phyloP scores from a whole-genome alignment of 1,284 basidiomycete species.

The Pyrrhoderma lamaoense region DNA sequence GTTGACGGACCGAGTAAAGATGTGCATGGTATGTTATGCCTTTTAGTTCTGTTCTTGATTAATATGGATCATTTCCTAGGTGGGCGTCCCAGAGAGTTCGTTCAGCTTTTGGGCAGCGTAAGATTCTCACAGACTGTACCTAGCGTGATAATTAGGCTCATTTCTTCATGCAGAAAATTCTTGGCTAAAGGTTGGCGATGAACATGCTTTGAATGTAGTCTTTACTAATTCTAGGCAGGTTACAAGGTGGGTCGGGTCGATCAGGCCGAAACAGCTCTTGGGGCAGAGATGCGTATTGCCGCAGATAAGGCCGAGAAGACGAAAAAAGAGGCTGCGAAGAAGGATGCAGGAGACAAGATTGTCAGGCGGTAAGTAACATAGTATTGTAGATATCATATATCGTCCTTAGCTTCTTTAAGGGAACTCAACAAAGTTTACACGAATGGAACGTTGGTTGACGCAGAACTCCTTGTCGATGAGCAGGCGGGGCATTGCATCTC shows the following conservation, averaged over 20 bases:
- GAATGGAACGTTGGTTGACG: constrained; percentile 93
- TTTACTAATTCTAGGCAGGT: constrained; percentile 35
- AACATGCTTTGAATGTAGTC: constrained; percentile 4
- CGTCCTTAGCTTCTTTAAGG: constrained; percentile 35
- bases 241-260: constrained; percentile 98
- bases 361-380: constrained; percentile 50
- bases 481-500: constrained; percentile 94
- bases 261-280: constrained; percentile 90
- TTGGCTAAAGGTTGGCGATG: constrained; percentile 59
- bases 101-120: constrained; percentile 92
- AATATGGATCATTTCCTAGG: constrained; percentile 36
- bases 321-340: constrained; percentile 28
- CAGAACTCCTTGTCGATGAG: constrained; percentile 83
- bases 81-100: constrained; percentile 91
- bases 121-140: constrained; percentile 27
- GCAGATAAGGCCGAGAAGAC: constrained; percentile 52
- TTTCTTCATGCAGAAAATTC: constrained; percentile 50
- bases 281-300: constrained; percentile 74
- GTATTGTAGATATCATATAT: constrained; percentile 22
- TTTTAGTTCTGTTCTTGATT: background rate
- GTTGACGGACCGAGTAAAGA: constrained; percentile 87
- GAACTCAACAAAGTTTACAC: constrained; percentile 96
- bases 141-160: background rate
- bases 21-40: constrained; percentile 80
- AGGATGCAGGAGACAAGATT: constrained; percentile 63